A percentile compares a stretch with the other conserved stretches of the same genome.
These are phyloP conservation scores for Penicillium argentinense DNA, from an alignment of 495 filamentous ascomycete species.

Conservation along the genomic window DNA sequence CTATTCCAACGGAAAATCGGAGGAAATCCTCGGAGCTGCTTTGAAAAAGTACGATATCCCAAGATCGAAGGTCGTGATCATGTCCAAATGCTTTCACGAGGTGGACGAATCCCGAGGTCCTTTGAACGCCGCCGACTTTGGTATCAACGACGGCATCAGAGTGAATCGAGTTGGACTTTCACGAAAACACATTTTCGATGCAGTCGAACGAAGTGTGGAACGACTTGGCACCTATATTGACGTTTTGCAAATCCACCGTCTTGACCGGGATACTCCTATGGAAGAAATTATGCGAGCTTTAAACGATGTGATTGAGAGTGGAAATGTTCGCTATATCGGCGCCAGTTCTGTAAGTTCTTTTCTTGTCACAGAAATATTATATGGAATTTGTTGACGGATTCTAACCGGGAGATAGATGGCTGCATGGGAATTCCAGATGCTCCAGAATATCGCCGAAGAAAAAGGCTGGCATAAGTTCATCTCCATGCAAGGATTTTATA, in stretches of 20 bases:
- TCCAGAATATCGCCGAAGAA: slow-evolving; percentile 54
- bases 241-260: slow-evolving; percentile 59
- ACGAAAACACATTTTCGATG: slow-evolving; percentile 60
- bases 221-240: slow-evolving; percentile 61
- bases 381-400: neutral
- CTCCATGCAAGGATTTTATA: slow-evolving; percentile 62
- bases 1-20: slow-evolving; percentile 73
- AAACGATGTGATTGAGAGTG: slow-evolving; percentile 58
- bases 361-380: no score
- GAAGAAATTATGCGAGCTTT: slow-evolving; percentile 65
- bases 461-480: slow-evolving; percentile 61
- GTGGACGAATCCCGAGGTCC: slow-evolving; percentile 30
- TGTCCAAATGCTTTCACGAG: slow-evolving; percentile 73
- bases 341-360: slow-evolving; percentile 43
- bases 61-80: slow-evolving; percentile 69
- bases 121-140: slow-evolving; percentile 27
- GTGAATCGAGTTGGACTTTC: slow-evolving; percentile 56
- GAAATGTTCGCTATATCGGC: slow-evolving; percentile 52
- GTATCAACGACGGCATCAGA: slow-evolving; percentile 45
- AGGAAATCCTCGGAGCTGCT: slow-evolving; percentile 75
- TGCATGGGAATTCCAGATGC: slow-evolving; percentile 56
- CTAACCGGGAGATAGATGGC: slow-evolving; percentile 41
- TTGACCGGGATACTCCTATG: slow-evolving; percentile 54
- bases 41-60: slow-evolving; percentile 75
- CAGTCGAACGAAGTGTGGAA: slow-evolving; percentile 55